These are phyloP conservation scores for Xylaria intraflava DNA, from an alignment of 495 filamentous ascomycete genomes.

Conservation along the genomic window DNA sequence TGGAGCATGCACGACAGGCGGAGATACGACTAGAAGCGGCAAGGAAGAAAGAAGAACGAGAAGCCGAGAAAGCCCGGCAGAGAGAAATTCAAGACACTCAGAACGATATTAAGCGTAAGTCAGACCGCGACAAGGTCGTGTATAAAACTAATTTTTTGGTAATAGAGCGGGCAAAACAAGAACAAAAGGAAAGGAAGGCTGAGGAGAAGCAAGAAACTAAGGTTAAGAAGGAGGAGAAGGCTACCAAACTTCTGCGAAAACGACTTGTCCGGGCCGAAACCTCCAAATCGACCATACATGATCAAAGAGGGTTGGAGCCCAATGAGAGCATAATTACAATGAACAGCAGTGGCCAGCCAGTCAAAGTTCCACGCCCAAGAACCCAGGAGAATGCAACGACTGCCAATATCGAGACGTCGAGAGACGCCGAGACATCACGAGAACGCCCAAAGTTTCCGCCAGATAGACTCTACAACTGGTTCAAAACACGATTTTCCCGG, in stretches of 20 bases:
- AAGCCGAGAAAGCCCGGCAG: conserved; percentile 37
- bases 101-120: conserved; percentile 39
- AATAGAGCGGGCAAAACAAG: conserved; percentile 45
- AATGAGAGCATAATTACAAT: conserved; percentile 1
- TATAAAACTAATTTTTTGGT: conserved; percentile 14
- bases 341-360: conserved; percentile 12
- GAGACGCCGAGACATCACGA: not conserved
- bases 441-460: conserved; percentile 20
- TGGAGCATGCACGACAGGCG: conserved; percentile 53
- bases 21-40: conserved; percentile 45
- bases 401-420: not conserved
- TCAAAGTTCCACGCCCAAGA: conserved; percentile 10
- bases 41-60: conserved; percentile 38
- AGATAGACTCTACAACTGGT: conserved; percentile 51
- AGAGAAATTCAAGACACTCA: conserved; percentile 40
- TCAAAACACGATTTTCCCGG: conserved; percentile 50
- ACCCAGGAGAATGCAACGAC: conserved; percentile 16
- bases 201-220: conserved; percentile 49
- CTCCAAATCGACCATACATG: conserved; percentile 23
- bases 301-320: not conserved
- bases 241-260: conserved; percentile 44
- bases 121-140: not conserved
- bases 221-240: conserved; percentile 45
- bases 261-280: conserved; percentile 38
- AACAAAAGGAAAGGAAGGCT: conserved; percentile 38